Percentiles rank a stretch among this genome's conserved stretches.
These are phyloP conservation scores for Paramecium primaurelia DNA, from an alignment of 73 alveolate genomes.

Conservation along the genomic window DNA sequence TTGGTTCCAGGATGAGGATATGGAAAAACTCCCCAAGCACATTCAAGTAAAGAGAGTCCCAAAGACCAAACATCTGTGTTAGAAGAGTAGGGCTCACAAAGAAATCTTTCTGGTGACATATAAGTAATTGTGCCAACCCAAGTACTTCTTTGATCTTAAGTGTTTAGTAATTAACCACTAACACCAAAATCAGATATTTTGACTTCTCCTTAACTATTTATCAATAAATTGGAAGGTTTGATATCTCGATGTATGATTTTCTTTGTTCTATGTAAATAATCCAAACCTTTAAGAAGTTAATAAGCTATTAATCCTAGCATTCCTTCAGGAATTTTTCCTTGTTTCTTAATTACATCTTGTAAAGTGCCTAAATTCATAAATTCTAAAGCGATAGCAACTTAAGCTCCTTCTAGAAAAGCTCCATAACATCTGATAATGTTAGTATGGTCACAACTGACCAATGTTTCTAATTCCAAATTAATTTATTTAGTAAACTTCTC, in stretches of 20 bases:
- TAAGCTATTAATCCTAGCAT: constrained; percentile 83
- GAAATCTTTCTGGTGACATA: constrained; percentile 96
- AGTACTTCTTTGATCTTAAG: constrained; percentile 53
- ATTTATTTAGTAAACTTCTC: constrained; percentile 62
- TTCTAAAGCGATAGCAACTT: constrained; percentile 89
- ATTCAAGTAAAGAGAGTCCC: constrained; percentile 88
- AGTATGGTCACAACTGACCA: constrained; percentile 81
- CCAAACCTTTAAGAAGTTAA: constrained; percentile 77
- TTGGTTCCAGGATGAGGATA: constrained; percentile 67
- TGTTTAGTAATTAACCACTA: constrained; percentile 54
- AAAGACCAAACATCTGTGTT: constrained; percentile 95
- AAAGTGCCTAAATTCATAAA: constrained; percentile 95
- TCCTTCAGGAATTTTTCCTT: constrained; percentile 78
- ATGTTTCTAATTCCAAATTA: constrained; percentile 72
- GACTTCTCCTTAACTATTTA: constrained; percentile 75
- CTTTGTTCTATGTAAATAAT: constrained; percentile 73
- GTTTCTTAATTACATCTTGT: constrained; percentile 73
- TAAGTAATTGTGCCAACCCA: constrained; percentile 91
- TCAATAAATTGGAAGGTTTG: constrained; percentile 83
- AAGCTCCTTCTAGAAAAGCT: constrained; percentile 82
- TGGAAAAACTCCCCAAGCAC: constrained; percentile 92
- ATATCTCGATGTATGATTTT: constrained; percentile 91
- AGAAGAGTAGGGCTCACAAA: constrained; percentile 77
- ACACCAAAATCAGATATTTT: constrained; percentile 94
- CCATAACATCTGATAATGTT: constrained; percentile 90